A percentile compares a stretch with the other conserved stretches of the same genome.
phyloP scores from a whole-genome alignment of 805 yeast genomes.

The Kodamaea restingae region DNA sequence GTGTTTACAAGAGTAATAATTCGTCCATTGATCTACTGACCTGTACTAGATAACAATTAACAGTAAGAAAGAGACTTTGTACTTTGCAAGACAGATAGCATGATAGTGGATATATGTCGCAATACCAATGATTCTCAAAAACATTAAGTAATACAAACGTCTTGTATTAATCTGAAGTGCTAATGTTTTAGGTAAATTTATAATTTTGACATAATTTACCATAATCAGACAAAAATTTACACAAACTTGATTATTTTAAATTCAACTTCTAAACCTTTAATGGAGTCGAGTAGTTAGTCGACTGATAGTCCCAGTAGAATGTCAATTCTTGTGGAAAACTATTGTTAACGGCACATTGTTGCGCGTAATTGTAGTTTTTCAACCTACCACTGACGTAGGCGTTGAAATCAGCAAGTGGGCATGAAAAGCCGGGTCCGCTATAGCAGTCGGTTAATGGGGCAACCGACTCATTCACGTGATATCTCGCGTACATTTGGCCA shows the following conservation, averaged over 20 bases:
- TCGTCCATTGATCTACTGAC: no score
- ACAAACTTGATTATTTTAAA: no score
- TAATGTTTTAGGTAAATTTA: no score
- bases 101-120: no score
- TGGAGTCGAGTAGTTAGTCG: slow-evolving; percentile 21
- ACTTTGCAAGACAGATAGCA: no score
- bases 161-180: no score
- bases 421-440: slow-evolving; percentile 41
- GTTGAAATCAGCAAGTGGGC: slow-evolving; percentile 35
- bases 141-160: no score
- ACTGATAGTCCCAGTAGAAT: slow-evolving; percentile 41
- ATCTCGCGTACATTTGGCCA: slow-evolving; percentile 32
- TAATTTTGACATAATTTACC: no score
- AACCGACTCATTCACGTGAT: slow-evolving; percentile 39
- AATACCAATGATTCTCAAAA: no score
- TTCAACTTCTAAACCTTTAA: neutral
- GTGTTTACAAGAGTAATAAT: neutral
- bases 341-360: slow-evolving; percentile 24
- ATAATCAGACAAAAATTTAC: no score
- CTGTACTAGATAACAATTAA: neutral
- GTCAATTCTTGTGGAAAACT: slow-evolving; percentile 19
- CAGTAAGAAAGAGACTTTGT: no score
- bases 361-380: slow-evolving; percentile 19
- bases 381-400: slow-evolving; percentile 26
- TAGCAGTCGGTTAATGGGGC: slow-evolving; percentile 32